A percentile compares a stretch with the other conserved stretches of the same genome.
Evolutionary conservation across 805 yeast genomes (phyloP).

Genomic region (Suhomyces vadensis): DNA sequence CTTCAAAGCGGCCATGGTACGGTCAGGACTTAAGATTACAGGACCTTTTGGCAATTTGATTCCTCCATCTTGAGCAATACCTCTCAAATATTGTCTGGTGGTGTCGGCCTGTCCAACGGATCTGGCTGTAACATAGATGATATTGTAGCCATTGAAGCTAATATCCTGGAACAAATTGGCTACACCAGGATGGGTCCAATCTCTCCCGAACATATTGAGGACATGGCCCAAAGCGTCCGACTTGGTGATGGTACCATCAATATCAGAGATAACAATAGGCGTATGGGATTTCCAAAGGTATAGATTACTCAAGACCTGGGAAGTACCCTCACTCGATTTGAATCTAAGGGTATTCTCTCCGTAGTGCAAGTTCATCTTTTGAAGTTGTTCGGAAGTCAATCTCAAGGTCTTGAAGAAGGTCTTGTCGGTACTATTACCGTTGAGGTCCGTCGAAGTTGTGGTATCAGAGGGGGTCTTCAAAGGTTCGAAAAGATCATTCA

Average conservation of each 20-base stretch:
- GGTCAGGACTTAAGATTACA: slow-evolving; percentile 90
- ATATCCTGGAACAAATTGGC: slow-evolving; percentile 91
- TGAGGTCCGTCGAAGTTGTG: background rate
- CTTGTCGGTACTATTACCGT: slow-evolving; percentile 7
- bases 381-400: slow-evolving; percentile 86
- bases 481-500: slow-evolving; percentile 13
- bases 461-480: background rate
- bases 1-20: slow-evolving; percentile 92
- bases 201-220: slow-evolving; percentile 87
- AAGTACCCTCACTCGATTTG: slow-evolving; percentile 79
- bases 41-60: slow-evolving; percentile 82
- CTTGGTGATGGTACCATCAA: slow-evolving; percentile 96
- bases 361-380: slow-evolving; percentile 64
- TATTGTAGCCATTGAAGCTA: slow-evolving; percentile 81
- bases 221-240: slow-evolving; percentile 98
- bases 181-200: slow-evolving; percentile 98
- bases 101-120: slow-evolving; percentile 94
- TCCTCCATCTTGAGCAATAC: slow-evolving; percentile 74
- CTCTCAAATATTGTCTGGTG: slow-evolving; percentile 78
- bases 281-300: slow-evolving; percentile 81
- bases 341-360: slow-evolving; percentile 82
- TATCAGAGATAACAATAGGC: slow-evolving; percentile 94
- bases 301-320: slow-evolving; percentile 69
- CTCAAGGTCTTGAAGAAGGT: slow-evolving; percentile 83
- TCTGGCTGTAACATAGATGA: slow-evolving; percentile 90